Evolutionary conservation across 2,329 filamentous ascomycete species (phyloP), one percentile per base, ranked within the genome.

Genomic region (Bipolaris sorokiniana): DNA sequence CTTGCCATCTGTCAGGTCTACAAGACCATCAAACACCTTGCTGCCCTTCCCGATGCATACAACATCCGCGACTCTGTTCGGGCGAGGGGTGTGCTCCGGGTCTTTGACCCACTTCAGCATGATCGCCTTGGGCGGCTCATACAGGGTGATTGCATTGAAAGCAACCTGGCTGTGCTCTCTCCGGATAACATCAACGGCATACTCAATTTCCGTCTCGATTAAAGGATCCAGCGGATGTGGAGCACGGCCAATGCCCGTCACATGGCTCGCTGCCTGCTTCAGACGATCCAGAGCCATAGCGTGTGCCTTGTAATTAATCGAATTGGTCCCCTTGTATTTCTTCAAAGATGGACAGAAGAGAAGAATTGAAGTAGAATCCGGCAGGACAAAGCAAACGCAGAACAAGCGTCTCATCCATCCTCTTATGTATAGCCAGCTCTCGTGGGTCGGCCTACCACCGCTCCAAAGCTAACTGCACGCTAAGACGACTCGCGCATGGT

Each of bases 101-200:
- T 87, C 82, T 46, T 84, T 86, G 11, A 96, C 78, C 91, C 91
- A 97, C 58, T 84, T 85, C 72, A 87, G 81, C 90, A 96, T 92
- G 68, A 92, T 87, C 48, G 84, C 86, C 82, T 96, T 97, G 64
- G 89, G 89, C 47, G 92, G 92, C 81, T 97, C 92, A 67, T 87
- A 88, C 23, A 96, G 81, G 3, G 91, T 90, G 51, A 97, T 88
- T 2, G 92, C 90, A 80, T 97, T 95, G 84, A 93, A 96, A 76
- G 87, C 86, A 57, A 96, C 82, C 44, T 88, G 81, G 54, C 86
- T 82, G 74, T 96, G 83, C 57, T 88, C 82, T 67, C 88, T 86
- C 61, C 86, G 87, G 62, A 96, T 82, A 28, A 91, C 80, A 1
- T 83, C 79, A 50, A 92, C 88, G 5, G 87, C 87, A 20, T 83